Evolutionary conservation across 495 filamentous ascomycete species (phyloP), one percentile per base, ranked within the genome.

Genomic region (Darksidea phi): DNA sequence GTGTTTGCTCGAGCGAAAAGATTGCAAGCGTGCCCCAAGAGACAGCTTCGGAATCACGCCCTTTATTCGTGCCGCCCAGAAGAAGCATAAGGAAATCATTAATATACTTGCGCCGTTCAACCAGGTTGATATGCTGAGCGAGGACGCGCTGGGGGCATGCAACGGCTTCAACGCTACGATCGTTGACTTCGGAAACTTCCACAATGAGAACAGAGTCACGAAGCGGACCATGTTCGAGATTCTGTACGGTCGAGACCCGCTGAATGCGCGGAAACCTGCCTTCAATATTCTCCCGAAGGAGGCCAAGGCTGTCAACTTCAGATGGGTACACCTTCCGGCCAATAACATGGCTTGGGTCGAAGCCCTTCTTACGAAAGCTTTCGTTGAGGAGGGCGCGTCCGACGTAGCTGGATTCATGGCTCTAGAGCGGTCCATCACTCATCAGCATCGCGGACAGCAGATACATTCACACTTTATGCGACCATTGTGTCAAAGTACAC

Each of bases 311-410:
- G 75, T 77, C 6, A 78, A 82, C 34, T 88, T 87, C 60, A 74
- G 86, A 23, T 88, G 86, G 86, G 86, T 88, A 56, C 85, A 88
- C 75, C 73, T 88, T 0, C 86, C 86, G 6, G 84, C 85, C 0
- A 86, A 84, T 54, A 81, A 82, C 54, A 79, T 84, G 75, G 73
- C 76, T 12, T 81, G 79, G 80, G 79, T 86, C 1, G 82, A 88
- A 70, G 79, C 84, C 0, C 74, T 88, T 1, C 71, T 86, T 18
- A 85, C 83, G 20, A 88, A 88, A 61, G 76, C 77, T 10, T 88
- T 88, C 57, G 83, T 88, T 47, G 86, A 88, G 68, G 82, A 84
- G 48, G 83, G 83, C 1, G 80, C 83, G 17, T 76, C 79, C 50
- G 84, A 88, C 70, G 79, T 87, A 10, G 84, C 86, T 67, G 80